Conservation (phyloP, 352 stramenopile species). For the Aphanomyces astaci region DNA sequence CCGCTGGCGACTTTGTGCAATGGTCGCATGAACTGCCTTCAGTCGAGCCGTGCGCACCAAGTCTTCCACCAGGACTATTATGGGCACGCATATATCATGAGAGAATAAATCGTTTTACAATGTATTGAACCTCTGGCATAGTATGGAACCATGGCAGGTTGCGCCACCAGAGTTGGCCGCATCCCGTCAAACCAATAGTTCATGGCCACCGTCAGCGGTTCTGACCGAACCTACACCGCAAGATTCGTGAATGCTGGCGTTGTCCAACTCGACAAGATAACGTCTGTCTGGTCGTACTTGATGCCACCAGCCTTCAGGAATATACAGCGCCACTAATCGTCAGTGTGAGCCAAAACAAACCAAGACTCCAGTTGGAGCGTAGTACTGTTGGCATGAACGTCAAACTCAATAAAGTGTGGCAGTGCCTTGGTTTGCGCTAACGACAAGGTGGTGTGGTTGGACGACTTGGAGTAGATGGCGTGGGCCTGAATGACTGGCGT, state of each 20-base stretch:
- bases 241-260: too few relatives aligned
- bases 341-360: too few relatives aligned
- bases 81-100: not conserved
- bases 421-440: slow-evolving; percentile 22
- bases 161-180: slow-evolving; percentile 38
- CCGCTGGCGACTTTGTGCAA: not conserved
- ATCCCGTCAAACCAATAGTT: slow-evolving; percentile 80
- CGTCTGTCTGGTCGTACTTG: slow-evolving; percentile 24
- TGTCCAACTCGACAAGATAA: not conserved
- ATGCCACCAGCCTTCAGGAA: slow-evolving; percentile 83
- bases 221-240: slow-evolving; percentile 42
- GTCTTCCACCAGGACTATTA: slow-evolving; percentile 44
- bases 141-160: slow-evolving; percentile 45
- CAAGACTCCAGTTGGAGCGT: not conserved
- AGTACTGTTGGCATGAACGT: not conserved
- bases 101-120: not conserved
- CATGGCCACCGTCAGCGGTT: slow-evolving; percentile 61
- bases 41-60: slow-evolving; percentile 26
- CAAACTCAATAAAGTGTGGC: not conserved
- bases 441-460: slow-evolving; percentile 69
- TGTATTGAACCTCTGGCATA: slow-evolving; percentile 32
- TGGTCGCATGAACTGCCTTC: not conserved
- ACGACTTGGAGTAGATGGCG: slow-evolving; percentile 57
- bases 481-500: slow-evolving; percentile 45
- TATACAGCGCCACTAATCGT: slow-evolving; percentile 60